phyloP scores from a whole-genome alignment of 441 rosid species.

The Arabidopsis hybrid region DNA sequence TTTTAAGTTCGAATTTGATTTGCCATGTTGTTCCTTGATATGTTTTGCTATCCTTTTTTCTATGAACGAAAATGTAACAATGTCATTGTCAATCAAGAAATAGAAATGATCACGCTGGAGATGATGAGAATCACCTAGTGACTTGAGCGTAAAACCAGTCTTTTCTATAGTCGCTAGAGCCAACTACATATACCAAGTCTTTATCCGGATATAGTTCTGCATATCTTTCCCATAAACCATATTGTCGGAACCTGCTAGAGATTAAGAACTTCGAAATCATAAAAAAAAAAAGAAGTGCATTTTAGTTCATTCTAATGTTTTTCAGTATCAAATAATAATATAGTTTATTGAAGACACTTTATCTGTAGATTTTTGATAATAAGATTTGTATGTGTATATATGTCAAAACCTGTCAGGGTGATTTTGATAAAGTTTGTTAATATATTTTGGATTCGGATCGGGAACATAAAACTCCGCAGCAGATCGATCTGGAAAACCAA shows the following conservation, averaged over 20 bases:
- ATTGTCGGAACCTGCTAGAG: slow-evolving; percentile 39
- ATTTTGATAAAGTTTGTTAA: slow-evolving; percentile 70
- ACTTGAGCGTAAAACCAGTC: slow-evolving; percentile 50
- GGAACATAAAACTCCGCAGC: slow-evolving; percentile 71
- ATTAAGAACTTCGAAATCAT: not conserved
- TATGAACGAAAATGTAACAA: slow-evolving; percentile 29
- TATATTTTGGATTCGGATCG: slow-evolving; percentile 63
- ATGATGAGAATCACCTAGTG: slow-evolving; percentile 36
- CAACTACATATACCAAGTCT: slow-evolving; percentile 48
- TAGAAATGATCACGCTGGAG: not conserved
- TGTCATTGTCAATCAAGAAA: no score
- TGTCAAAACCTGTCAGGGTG: slow-evolving; percentile 80
- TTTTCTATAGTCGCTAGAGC: slow-evolving; percentile 42
- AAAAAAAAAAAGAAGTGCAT: no score
- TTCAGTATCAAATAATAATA: no score
- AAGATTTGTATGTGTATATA: slow-evolving; percentile 44
- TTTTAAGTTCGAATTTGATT: slow-evolving; percentile 58
- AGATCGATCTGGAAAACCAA: slow-evolving; percentile 74
- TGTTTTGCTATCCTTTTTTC: slow-evolving; percentile 52
- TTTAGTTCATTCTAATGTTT: not conserved
- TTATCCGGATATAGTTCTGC: slow-evolving; percentile 43
- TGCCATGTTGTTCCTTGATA: slow-evolving; percentile 73
- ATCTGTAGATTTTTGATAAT: no score
- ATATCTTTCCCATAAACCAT: slow-evolving; percentile 50
- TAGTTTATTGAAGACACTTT: no score